These are phyloP conservation scores for Epichloe bromicola DNA, from an alignment of 2,329 filamentous ascomycete genomes.

Conservation along the genomic window DNA sequence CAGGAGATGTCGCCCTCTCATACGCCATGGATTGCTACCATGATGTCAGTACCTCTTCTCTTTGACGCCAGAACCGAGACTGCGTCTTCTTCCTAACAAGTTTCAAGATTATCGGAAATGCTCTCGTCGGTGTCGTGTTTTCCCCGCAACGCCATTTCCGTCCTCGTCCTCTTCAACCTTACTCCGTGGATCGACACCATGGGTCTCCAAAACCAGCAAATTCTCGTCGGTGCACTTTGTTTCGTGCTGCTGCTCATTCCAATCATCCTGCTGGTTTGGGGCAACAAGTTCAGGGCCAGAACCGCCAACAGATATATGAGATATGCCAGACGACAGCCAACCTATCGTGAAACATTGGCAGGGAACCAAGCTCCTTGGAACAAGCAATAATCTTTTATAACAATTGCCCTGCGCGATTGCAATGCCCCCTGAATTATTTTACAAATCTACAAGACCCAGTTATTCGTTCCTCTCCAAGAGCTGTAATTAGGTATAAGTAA, in stretches of 20 bases:
- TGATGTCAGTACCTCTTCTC: slow-evolving; percentile 16
- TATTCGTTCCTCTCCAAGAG: too few relatives aligned
- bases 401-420: too few relatives aligned
- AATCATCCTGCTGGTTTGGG: slow-evolving; percentile 6
- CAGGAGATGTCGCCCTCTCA: slow-evolving; percentile 20
- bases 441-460: too few relatives aligned
- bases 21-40: slow-evolving; percentile 23
- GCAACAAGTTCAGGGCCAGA: slow-evolving; percentile 5
- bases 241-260: slow-evolving; percentile 6
- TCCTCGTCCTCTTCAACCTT: slow-evolving; percentile 11
- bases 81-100: neutral
- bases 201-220: slow-evolving; percentile 9
- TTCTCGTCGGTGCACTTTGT: slow-evolving; percentile 6
- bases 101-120: slow-evolving; percentile 13
- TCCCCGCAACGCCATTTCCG: slow-evolving; percentile 13
- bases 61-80: neutral
- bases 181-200: slow-evolving; percentile 13
- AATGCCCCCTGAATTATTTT: too few relatives aligned
- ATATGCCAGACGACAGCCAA: slow-evolving; percentile 5
- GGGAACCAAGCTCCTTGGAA: too few relatives aligned
- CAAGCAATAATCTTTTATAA: too few relatives aligned
- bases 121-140: slow-evolving; percentile 13
- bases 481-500: too few relatives aligned
- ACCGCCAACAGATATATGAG: slow-evolving; percentile 5
- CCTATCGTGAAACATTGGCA: neutral